Conservation (phyloP, 805 yeast genomes). For the Monosporozyma solicola region DNA sequence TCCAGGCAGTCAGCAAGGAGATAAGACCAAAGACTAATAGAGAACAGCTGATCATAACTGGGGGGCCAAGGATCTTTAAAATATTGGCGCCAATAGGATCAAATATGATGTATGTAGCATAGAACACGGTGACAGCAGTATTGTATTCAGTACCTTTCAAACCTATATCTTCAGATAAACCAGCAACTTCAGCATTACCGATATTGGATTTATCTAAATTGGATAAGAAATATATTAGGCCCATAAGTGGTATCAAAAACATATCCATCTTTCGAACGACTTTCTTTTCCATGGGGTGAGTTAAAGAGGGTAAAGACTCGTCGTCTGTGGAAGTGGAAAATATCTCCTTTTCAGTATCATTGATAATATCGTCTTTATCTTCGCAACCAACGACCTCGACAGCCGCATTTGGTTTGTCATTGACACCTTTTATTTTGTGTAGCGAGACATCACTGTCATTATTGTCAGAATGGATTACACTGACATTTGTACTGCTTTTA, state of each 20-base stretch:
- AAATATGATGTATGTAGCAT: constrained; percentile 36
- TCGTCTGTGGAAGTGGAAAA: constrained; percentile 19
- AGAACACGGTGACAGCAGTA: constrained; percentile 38
- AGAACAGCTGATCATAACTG: constrained; percentile 28
- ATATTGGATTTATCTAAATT: constrained; percentile 48
- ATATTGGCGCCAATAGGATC: constrained; percentile 33
- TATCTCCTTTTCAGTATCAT: constrained; percentile 12
- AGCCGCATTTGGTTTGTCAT: not conserved
- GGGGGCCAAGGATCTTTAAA: constrained; percentile 32
- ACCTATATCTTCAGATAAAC: constrained; percentile 35
- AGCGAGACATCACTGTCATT: not conserved
- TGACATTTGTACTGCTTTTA: not conserved
- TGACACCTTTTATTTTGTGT: not conserved
- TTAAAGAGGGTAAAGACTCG: constrained; percentile 19
- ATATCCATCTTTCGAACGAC: constrained; percentile 37
- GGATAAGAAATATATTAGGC: constrained; percentile 37
- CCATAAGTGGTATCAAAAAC: constrained; percentile 36
- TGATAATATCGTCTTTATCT: not conserved
- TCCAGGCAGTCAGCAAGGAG: constrained; percentile 37
- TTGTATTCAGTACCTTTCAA: constrained; percentile 35
- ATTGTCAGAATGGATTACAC: not conserved
- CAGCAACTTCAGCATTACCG: constrained; percentile 52
- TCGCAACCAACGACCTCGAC: no score
- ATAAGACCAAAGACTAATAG: constrained; percentile 33
- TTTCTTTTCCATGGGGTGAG: constrained; percentile 27